These are phyloP conservation scores for Fusarium nelsonii DNA, from an alignment of 2,329 filamentous ascomycete genomes.

Conservation along the genomic window DNA sequence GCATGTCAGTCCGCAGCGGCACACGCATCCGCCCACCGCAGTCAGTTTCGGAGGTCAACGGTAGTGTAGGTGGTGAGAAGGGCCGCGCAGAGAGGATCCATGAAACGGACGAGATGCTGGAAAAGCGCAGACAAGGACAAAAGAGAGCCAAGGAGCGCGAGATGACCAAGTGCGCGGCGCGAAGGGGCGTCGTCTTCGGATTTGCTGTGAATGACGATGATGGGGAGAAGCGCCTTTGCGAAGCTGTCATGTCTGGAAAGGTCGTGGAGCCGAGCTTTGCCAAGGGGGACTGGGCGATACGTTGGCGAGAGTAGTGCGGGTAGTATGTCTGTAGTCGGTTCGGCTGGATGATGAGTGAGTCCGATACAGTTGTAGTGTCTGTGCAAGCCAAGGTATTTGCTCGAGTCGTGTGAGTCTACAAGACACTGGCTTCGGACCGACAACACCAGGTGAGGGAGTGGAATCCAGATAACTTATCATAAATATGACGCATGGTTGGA, in stretches of 20 bases:
- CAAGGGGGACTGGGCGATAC: constrained; percentile 70
- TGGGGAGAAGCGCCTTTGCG: constrained; percentile 59
- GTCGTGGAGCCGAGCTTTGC: constrained; percentile 71
- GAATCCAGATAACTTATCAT: neutral
- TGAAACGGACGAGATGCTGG: constrained; percentile 64
- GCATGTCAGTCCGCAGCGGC: constrained; percentile 55
- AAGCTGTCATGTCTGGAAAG: constrained; percentile 69
- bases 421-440: constrained; percentile 8
- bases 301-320: constrained; percentile 62
- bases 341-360: constrained; percentile 4
- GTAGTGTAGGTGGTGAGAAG: constrained; percentile 67
- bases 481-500: neutral
- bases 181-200: constrained; percentile 69
- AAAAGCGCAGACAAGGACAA: constrained; percentile 63
- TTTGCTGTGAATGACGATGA: constrained; percentile 49
- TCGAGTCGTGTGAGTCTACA: neutral
- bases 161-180: constrained; percentile 71
- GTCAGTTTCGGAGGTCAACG: constrained; percentile 64
- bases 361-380: neutral
- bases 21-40: constrained; percentile 54
- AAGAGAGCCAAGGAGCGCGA: constrained; percentile 62
- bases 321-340: too few species aligned
- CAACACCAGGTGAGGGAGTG: neutral
- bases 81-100: constrained; percentile 64
- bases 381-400: neutral